These are phyloP conservation scores for Barnettozyma sp. DNA, from an alignment of 805 yeast genomes.

Conservation along the genomic window DNA sequence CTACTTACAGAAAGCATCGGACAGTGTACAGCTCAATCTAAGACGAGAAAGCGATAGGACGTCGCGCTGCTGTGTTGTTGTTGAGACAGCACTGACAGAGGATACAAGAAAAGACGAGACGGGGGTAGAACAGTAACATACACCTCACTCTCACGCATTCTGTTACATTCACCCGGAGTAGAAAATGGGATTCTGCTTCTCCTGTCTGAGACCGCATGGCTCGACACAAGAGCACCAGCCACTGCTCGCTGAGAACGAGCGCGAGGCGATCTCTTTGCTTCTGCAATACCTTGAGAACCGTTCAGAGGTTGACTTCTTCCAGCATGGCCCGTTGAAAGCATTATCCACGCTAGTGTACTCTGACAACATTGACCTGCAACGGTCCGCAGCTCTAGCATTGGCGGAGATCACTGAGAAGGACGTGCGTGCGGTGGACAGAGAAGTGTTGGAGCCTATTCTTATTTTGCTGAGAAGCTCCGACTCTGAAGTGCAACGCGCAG, in stretches of 20 bases:
- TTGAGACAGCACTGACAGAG: too few species aligned
- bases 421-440: slow-evolving; percentile 82
- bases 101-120: too few species aligned
- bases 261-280: slow-evolving; percentile 90
- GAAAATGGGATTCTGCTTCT: slow-evolving; percentile 47
- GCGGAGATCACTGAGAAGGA: slow-evolving; percentile 98
- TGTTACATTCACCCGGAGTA: neutral
- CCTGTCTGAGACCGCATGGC: slow-evolving; percentile 28
- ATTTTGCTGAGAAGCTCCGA: slow-evolving; percentile 81
- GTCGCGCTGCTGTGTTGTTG: too few species aligned
- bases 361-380: slow-evolving; percentile 88
- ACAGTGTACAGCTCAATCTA: too few species aligned
- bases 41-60: too few species aligned
- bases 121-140: neutral
- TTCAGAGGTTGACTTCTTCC: slow-evolving; percentile 85
- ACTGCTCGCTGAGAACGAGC: slow-evolving; percentile 86
- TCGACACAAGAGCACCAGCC: slow-evolving; percentile 53
- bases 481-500: slow-evolving; percentile 95
- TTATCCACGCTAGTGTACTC: slow-evolving; percentile 89
- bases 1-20: too few species aligned
- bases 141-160: neutral
- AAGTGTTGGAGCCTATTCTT: slow-evolving; percentile 89
- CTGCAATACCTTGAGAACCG: slow-evolving; percentile 84
- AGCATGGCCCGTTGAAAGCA: slow-evolving; percentile 76
- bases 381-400: slow-evolving; percentile 96